phyloP scores from a whole-genome alignment of 2,329 filamentous ascomycete species.

The Epichloe baconii region DNA sequence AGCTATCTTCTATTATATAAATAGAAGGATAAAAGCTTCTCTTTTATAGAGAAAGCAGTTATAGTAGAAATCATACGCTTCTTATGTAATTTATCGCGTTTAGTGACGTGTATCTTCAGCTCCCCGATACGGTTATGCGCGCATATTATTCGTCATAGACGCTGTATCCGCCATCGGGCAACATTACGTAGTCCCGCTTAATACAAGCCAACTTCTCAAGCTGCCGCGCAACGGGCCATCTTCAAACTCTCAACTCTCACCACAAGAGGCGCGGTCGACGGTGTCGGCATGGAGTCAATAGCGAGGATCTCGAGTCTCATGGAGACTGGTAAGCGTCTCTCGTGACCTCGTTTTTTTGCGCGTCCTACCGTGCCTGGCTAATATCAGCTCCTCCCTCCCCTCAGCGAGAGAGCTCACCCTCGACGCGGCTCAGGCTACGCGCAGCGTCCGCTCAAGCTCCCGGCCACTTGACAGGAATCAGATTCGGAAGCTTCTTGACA shows the following conservation, averaged over 20 bases:
- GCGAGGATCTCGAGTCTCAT: constrained; percentile 86
- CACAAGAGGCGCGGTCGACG: background rate
- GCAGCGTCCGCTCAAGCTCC: constrained; percentile 47
- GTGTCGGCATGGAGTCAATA: constrained; percentile 76
- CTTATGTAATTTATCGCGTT: too few species aligned
- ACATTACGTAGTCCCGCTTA: too few species aligned
- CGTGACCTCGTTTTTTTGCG: background rate
- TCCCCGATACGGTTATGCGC: too few species aligned
- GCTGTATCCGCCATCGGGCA: too few species aligned
- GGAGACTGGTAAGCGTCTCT: constrained; percentile 63
- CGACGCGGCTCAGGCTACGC: constrained; percentile 85
- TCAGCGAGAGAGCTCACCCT: constrained; percentile 91
- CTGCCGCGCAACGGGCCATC: background rate
- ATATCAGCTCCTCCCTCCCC: background rate
- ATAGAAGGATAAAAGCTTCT: too few species aligned
- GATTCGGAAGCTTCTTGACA: constrained; percentile 90
- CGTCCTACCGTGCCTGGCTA: background rate
- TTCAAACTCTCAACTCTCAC: background rate
- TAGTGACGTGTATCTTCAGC: too few species aligned
- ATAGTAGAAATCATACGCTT: too few species aligned
- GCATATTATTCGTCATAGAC: too few species aligned
- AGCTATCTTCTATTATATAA: too few species aligned
- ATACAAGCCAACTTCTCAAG: background rate
- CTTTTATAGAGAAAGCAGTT: too few species aligned
- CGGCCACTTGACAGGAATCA: constrained; percentile 64